Percentiles rank a stretch among this genome's conserved stretches.
Conservation (phyloP, 2,329 filamentous ascomycete species). For the Fusarium succisae region DNA sequence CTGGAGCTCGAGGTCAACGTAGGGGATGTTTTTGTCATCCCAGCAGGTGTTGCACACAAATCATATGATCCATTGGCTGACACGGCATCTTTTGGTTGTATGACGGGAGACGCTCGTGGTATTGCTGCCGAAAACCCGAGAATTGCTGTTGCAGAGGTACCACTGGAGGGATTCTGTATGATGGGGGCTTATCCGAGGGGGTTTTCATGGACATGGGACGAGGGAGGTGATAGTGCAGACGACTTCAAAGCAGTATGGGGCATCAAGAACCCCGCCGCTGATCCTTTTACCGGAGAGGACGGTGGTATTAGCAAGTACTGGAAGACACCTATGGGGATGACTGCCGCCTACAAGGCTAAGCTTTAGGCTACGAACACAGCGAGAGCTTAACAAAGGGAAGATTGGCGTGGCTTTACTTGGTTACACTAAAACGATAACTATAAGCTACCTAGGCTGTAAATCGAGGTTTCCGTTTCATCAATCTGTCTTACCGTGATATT, state of each 20-base stretch:
- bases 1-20: slow-evolving; percentile 6
- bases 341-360: accelerated
- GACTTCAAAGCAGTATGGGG: slow-evolving; percentile 5
- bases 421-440: accelerated
- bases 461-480: accelerated
- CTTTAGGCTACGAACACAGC: not conserved
- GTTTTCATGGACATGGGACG: slow-evolving; percentile 17
- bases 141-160: not conserved
- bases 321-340: not conserved
- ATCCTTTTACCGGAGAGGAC: not conserved
- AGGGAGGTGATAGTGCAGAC: slow-evolving; percentile 1
- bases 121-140: not conserved
- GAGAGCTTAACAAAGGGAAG: accelerated
- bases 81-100: not conserved
- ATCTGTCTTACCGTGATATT: accelerated
- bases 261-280: not conserved
- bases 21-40: slow-evolving; percentile 11
- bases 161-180: slow-evolving; percentile 12
- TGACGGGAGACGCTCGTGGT: slow-evolving; percentile 5
- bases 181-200: slow-evolving; percentile 11
- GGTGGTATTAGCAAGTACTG: not conserved
- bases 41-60: slow-evolving; percentile 13
- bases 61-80: not conserved
- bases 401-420: too few species aligned
- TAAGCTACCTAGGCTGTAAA: too few species aligned